Percentiles rank a stretch among this genome's conserved stretches.
Evolutionary conservation across 345 rosid genomes (phyloP).

Genomic region (Hibiscus syriacus): DNA sequence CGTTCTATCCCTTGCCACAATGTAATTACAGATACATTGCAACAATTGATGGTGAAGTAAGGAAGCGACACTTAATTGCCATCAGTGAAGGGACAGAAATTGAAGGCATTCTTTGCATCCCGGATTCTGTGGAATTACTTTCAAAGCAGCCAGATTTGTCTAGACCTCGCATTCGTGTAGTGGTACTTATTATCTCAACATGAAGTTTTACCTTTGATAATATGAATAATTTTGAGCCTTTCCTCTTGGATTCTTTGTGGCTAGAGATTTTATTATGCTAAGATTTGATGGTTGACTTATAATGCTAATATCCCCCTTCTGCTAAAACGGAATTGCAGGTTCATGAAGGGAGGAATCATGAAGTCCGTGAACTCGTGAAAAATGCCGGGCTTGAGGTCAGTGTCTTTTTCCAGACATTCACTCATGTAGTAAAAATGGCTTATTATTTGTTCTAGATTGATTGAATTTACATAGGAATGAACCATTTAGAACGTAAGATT

Average conservation of each 20-base stretch:
- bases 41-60: slow-evolving; percentile 57
- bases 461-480: not conserved
- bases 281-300: not conserved
- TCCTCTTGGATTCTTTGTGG: no score
- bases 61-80: slow-evolving; percentile 56
- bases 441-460: not conserved
- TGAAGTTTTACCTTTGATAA: no score
- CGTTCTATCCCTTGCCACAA: not conserved
- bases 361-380: slow-evolving; percentile 92
- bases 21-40: slow-evolving; percentile 65
- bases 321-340: slow-evolving; percentile 45
- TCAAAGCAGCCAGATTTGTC: slow-evolving; percentile 63
- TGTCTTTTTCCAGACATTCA: slow-evolving; percentile 14
- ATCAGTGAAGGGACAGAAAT: slow-evolving; percentile 66
- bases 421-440: not conserved
- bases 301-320: not conserved
- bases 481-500: not conserved
- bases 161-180: slow-evolving; percentile 71
- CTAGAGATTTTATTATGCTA: no score
- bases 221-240: no score
- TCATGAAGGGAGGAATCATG: slow-evolving; percentile 95
- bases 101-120: slow-evolving; percentile 73
- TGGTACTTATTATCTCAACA: slow-evolving; percentile 41
- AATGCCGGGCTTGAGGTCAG: slow-evolving; percentile 93
- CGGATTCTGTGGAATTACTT: slow-evolving; percentile 83